Evolutionary conservation across 129 eudicot genomes (phyloP).

Genomic region (Ambrosia artemisiifolia): DNA sequence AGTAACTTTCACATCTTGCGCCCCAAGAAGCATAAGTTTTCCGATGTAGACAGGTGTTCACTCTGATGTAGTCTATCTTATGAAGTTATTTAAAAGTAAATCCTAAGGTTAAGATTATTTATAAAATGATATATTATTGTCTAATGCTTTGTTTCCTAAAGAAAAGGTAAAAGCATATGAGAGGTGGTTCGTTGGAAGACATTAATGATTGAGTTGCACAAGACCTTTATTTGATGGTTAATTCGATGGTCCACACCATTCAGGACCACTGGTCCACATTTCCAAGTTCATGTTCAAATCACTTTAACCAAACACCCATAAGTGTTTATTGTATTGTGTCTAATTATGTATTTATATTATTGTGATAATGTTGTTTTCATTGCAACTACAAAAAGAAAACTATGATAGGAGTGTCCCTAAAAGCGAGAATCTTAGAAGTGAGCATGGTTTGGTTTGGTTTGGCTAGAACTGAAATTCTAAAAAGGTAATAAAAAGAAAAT

Average conservation of each 20-base stretch:
- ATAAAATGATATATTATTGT: neutral
- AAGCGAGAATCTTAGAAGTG: no score
- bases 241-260: conserved; percentile 20
- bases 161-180: conserved; percentile 10
- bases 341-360: neutral
- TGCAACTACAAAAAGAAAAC: no score
- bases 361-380: no score
- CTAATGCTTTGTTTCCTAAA: neutral
- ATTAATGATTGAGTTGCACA: conserved; percentile 24
- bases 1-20: neutral
- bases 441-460: no score
- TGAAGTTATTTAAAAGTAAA: no score
- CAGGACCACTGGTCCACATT: conserved; percentile 27
- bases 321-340: neutral
- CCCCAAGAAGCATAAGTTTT: neutral
- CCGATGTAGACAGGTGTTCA: neutral
- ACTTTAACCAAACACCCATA: conserved; percentile 7
- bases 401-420: no score
- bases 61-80: neutral
- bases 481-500: no score
- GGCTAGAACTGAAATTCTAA: neutral
- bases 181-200: conserved; percentile 21
- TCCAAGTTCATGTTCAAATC: conserved; percentile 22
- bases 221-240: conserved; percentile 13
- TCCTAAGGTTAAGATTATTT: neutral